Base-by-base conservation (phyloP, 2,329 filamentous ascomycete species). In the Diaporthe sp. region DNA sequence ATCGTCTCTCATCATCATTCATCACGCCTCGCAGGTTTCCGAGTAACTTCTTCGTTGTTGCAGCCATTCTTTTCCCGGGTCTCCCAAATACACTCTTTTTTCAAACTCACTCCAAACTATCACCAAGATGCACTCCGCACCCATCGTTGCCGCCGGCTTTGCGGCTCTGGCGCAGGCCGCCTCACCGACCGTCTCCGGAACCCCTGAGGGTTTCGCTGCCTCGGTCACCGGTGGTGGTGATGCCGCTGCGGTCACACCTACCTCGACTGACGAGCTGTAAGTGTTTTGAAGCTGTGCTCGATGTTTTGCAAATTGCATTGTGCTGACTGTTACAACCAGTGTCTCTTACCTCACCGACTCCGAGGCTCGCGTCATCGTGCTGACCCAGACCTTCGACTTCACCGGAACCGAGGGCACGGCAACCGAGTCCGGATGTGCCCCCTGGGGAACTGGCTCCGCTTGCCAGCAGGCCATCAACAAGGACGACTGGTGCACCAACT, bases 381-480 rank as follows among this genome's bases (percentile, higher is more conserved):
- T 93, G 39, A 86, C 87, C 81, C 88, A 90, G 81, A 86, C 85
- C 63, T 88, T 89, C 80, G 87, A 90, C 84, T 92, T 90, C 85
- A 87, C 84, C 47, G 87, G 86, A 53, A 86, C 85, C 15, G 90
- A 92, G 81, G 90, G 90, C 55, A 87, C 85, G 3, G 85, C 84
- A 7, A 88, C 85, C 37, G 86, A 82, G 60, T 86, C 85, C 22
- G 91, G 91, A 34, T 92, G 91, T 79, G 88, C 90, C 25, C 90
- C 90, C 39, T 90, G 87, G 83, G 90, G 88, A 58, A 90, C 88
- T 51, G 86, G 81, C n/a, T 82, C 87, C 2, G 82, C 75, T 22
- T 90, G 91, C 82, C 91, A 93, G 85, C 79, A 87, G 60, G 89
- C 91, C 77, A 91, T 93, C 81, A 90, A 92, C 84, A 85, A 90